A percentile compares a stretch with the other conserved stretches of the same genome.
Evolutionary conservation across 257 asterid species (phyloP).

Genomic region (Solanum chiquidenum): DNA sequence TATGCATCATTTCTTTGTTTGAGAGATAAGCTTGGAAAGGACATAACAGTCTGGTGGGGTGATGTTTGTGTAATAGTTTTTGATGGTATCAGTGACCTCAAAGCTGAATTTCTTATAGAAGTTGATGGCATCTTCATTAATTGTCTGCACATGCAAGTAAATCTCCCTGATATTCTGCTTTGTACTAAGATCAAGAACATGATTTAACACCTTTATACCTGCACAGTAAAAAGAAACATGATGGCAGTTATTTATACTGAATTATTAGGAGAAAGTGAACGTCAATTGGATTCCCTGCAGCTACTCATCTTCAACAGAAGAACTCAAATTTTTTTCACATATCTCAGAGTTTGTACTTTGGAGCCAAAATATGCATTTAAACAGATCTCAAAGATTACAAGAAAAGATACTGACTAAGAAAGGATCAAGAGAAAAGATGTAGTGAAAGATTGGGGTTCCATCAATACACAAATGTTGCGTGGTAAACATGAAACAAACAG

Average conservation of each 20-base stretch:
- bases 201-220: conserved; percentile 77
- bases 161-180: conserved; percentile 78
- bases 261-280: background rate
- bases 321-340: background rate
- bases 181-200: conserved; percentile 64
- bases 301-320: background rate
- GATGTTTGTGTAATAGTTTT: conserved; percentile 74
- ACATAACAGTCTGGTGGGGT: conserved; percentile 88
- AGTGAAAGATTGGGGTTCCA: background rate
- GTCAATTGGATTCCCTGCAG: background rate
- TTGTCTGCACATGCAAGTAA: conserved; percentile 91
- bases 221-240: background rate
- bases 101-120: conserved; percentile 88
- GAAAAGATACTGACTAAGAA: background rate
- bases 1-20: conserved; percentile 32
- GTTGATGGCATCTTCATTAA: conserved; percentile 84
- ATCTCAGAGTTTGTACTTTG: background rate
- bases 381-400: background rate
- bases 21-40: conserved; percentile 56
- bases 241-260: background rate
- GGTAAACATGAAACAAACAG: background rate
- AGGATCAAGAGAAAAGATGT: background rate
- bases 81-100: conserved; percentile 76
- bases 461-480: background rate
- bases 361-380: background rate